A percentile compares a stretch with the other conserved stretches of the same genome.
phyloP scores from a whole-genome alignment of 768 basidiomycete species.

The Leccinum sublutescens region DNA sequence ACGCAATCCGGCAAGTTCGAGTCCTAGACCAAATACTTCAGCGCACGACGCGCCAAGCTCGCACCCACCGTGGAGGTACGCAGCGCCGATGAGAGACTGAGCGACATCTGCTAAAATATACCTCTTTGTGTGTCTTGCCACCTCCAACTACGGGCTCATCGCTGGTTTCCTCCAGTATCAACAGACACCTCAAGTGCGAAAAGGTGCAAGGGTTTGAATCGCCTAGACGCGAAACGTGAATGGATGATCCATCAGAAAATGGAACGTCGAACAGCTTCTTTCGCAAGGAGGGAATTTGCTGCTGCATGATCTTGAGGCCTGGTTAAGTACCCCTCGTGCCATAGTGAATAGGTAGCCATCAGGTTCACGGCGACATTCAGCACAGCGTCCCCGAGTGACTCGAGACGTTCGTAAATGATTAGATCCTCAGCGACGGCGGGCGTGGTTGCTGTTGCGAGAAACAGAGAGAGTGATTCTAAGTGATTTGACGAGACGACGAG shows the following conservation, averaged over 20 bases:
- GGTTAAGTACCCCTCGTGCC: constrained; percentile 78
- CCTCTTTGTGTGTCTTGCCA: constrained; percentile 26
- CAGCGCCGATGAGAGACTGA: constrained; percentile 75
- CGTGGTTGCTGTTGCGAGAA: too few species aligned
- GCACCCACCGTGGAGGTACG: constrained; percentile 66
- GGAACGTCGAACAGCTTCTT: constrained; percentile 49
- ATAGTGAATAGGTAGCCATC: constrained; percentile 60
- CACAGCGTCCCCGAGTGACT: constrained; percentile 69
- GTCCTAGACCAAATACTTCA: constrained; percentile 56
- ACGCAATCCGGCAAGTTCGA: constrained; percentile 50
- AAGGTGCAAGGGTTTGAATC: constrained; percentile 39
- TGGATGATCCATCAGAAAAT: constrained; percentile 72
- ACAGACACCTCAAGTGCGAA: constrained; percentile 2
- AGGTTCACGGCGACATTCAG: constrained; percentile 65
- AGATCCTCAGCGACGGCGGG: too few species aligned
- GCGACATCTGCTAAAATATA: background rate
- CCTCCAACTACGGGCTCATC: constrained; percentile 20
- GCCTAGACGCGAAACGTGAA: constrained; percentile 39
- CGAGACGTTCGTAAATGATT: too few species aligned
- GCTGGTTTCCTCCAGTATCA: constrained; percentile 25
- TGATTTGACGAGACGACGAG: constrained; percentile 36
- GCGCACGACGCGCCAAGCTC: constrained; percentile 57
- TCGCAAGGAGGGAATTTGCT: constrained; percentile 66
- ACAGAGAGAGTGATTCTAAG: too few species aligned
- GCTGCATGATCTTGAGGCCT: constrained; percentile 65